Evolutionary conservation across 2,329 filamentous ascomycete species (phyloP).

Genomic region (Conoideocrella luteorostrata): DNA sequence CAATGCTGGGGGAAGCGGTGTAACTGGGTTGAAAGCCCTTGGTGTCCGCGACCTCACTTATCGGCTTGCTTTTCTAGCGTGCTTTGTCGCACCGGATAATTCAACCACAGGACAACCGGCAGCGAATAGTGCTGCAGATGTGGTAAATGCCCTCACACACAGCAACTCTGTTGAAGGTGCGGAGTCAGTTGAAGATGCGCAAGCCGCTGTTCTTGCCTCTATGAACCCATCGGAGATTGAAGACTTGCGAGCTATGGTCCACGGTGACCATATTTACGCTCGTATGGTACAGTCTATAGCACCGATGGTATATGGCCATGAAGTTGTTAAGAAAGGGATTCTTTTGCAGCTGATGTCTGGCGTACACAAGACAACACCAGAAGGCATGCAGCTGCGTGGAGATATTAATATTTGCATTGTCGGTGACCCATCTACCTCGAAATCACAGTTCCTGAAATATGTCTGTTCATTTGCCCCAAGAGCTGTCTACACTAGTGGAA

Average conservation of each 20-base stretch:
- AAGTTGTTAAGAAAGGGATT: slow-evolving; percentile 95
- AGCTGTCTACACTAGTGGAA: slow-evolving; percentile 95
- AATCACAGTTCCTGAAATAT: slow-evolving; percentile 97
- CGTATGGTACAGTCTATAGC: slow-evolving; percentile 89
- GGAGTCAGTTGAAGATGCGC: slow-evolving; percentile 74
- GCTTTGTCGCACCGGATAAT: slow-evolving; percentile 89
- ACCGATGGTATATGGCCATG: slow-evolving; percentile 95
- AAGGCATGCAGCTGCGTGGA: slow-evolving; percentile 91
- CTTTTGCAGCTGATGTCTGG: slow-evolving; percentile 94
- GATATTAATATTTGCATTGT: slow-evolving; percentile 99
- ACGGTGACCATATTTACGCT: slow-evolving; percentile 91
- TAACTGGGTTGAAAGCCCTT: slow-evolving; percentile 82
- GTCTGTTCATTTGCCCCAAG: slow-evolving; percentile 95
- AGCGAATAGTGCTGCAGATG: slow-evolving; percentile 61
- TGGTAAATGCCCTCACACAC: slow-evolving; percentile 70
- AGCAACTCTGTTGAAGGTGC: slow-evolving; percentile 57
- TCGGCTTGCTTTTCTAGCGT: slow-evolving; percentile 90
- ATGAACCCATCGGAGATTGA: slow-evolving; percentile 84
- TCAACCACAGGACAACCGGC: slow-evolving; percentile 70
- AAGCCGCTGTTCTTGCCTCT: slow-evolving; percentile 78
- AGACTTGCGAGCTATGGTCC: slow-evolving; percentile 87
- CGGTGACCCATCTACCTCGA: slow-evolving; percentile 92
- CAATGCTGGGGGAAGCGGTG: slow-evolving; percentile 77
- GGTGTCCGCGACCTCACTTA: slow-evolving; percentile 95
- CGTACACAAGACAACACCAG: slow-evolving; percentile 82